A percentile compares a stretch with the other conserved stretches of the same genome.
These are phyloP conservation scores for Parafenestella ontariensis DNA, from an alignment of 2,329 filamentous ascomycete species.

Conservation along the genomic window DNA sequence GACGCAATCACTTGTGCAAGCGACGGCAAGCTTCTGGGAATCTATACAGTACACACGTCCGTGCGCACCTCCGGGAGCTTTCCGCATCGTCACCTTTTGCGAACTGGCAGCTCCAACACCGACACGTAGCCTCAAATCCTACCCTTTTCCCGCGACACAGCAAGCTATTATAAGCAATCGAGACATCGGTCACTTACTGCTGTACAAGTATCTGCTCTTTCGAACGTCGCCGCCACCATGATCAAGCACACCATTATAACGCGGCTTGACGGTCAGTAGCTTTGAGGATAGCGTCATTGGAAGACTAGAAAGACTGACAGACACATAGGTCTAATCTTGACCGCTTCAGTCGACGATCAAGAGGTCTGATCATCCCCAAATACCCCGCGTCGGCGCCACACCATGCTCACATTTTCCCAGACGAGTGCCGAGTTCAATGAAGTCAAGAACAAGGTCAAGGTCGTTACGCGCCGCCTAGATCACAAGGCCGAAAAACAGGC, in stretches of 20 bases:
- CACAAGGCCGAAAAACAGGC: constrained; percentile 90
- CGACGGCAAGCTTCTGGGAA: not conserved
- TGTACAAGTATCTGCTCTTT: not conserved
- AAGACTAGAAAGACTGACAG: constrained; percentile 23
- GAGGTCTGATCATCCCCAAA: constrained; percentile 58
- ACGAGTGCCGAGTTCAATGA: constrained; percentile 80
- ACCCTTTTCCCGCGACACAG: not conserved
- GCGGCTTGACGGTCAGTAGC: constrained; percentile 77
- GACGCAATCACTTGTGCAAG: not conserved
- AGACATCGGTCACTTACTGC: not conserved
- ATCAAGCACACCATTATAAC: constrained; percentile 94
- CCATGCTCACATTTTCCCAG: constrained; percentile 44
- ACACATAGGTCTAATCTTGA: constrained; percentile 82
- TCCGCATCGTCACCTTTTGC: constrained; percentile 30
- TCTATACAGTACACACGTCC: constrained; percentile 13
- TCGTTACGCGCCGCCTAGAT: constrained; percentile 86
- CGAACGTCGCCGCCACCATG: constrained; percentile 58
- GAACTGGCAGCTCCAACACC: constrained; percentile 20
- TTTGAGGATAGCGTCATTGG: constrained; percentile 3
- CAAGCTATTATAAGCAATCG: not conserved
- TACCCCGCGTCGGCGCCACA: constrained; percentile 4
- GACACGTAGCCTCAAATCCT: constrained; percentile 41
- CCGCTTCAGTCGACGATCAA: constrained; percentile 92
- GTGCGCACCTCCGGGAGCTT: constrained; percentile 30
- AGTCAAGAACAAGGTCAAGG: constrained; percentile 88